Percentiles rank a stretch among this genome's conserved stretches.
phyloP scores from a whole-genome alignment of 192 early-diverging fungal species.

The Linnemannia zychae region DNA sequence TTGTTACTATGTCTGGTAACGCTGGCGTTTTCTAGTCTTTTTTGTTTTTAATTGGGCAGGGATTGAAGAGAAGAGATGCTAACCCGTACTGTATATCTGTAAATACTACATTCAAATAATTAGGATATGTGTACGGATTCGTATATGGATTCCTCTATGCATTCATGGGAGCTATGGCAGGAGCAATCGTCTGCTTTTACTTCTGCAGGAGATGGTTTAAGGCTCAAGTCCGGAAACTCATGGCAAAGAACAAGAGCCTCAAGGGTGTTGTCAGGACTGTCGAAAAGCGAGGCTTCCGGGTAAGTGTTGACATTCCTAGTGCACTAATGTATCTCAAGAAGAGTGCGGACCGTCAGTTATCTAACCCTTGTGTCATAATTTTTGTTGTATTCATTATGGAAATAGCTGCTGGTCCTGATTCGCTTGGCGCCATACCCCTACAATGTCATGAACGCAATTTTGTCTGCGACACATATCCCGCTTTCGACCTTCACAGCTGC shows the following conservation, averaged over 20 bases:
- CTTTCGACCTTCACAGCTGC: slow-evolving; percentile 58
- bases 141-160: slow-evolving; percentile 68
- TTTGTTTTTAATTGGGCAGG: too few species aligned
- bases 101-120: not conserved
- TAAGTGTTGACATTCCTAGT: slow-evolving; percentile 27
- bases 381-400: not conserved
- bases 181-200: slow-evolving; percentile 67
- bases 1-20: slow-evolving; percentile 69
- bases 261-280: slow-evolving; percentile 68
- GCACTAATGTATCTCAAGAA: not conserved
- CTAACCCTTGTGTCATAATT: not conserved
- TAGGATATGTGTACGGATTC: slow-evolving; percentile 77
- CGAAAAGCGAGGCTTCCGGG: slow-evolving; percentile 73
- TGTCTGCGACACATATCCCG: slow-evolving; percentile 69
- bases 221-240: slow-evolving; percentile 54
- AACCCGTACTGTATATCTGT: too few species aligned
- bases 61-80: not conserved
- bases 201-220: slow-evolving; percentile 64
- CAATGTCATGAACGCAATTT: slow-evolving; percentile 71
- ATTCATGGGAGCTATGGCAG: slow-evolving; percentile 68
- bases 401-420: slow-evolving; percentile 75
- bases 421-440: slow-evolving; percentile 82
- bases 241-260: slow-evolving; percentile 63
- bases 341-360: not conserved
- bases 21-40: too few species aligned